Evolutionary conservation across 805 yeast genomes (phyloP).

Genomic region (Myxozyma geophila): DNA sequence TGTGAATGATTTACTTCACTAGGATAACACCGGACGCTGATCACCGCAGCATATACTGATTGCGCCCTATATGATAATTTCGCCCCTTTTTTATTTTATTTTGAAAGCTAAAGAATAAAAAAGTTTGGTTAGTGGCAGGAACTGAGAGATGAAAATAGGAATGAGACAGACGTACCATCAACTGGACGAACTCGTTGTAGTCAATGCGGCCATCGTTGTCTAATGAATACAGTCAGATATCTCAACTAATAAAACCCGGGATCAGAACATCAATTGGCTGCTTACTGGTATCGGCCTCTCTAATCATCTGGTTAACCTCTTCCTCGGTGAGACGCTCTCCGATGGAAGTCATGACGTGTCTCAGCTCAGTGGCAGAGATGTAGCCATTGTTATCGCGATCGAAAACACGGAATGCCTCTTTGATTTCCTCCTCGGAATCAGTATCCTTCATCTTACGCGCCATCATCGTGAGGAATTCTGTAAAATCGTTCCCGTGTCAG

Average conservation of each 20-base stretch:
- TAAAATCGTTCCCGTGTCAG: background rate
- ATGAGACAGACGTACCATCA: slow-evolving; percentile 50
- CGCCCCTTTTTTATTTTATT: slow-evolving; percentile 3
- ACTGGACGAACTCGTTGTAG: slow-evolving; percentile 93
- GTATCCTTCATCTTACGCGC: slow-evolving; percentile 93
- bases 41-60: too few species aligned
- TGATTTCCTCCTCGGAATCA: slow-evolving; percentile 94
- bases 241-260: background rate
- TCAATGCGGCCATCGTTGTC: slow-evolving; percentile 94
- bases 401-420: slow-evolving; percentile 97
- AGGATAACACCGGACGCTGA: too few species aligned
- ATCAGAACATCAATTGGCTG: background rate
- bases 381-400: slow-evolving; percentile 94
- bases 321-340: slow-evolving; percentile 97
- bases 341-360: slow-evolving; percentile 95
- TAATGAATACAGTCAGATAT: slow-evolving; percentile 7
- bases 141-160: background rate
- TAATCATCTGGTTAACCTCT: slow-evolving; percentile 96
- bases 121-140: background rate
- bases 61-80: background rate
- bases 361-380: slow-evolving; percentile 93
- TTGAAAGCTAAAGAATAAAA: slow-evolving; percentile 13
- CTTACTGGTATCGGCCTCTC: slow-evolving; percentile 85
- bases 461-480: slow-evolving; percentile 81
- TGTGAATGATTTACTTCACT: too few species aligned